Evolutionary conservation across 768 basidiomycete species (phyloP).

Genomic region (Serendipita indica): DNA sequence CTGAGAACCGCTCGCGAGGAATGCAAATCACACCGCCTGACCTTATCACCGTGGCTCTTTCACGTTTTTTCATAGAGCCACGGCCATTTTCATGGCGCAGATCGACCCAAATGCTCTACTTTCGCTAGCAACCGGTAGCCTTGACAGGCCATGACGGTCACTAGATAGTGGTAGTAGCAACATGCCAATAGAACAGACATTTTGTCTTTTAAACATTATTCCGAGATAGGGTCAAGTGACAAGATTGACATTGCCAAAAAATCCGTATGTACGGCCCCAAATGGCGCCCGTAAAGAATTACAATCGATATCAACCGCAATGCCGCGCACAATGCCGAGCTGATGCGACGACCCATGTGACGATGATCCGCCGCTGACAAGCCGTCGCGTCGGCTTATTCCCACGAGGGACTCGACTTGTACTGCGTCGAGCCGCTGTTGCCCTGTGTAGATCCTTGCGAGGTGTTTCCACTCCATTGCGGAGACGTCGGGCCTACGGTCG

Average conservation of each 20-base stretch:
- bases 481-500: constrained; percentile 9
- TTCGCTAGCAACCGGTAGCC: constrained; percentile 7
- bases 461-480: constrained; percentile 3
- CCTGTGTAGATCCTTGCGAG: neutral
- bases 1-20: neutral
- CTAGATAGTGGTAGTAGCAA: constrained; percentile 10
- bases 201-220: constrained; percentile 9
- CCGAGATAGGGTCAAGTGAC: neutral
- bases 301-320: neutral
- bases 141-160: neutral
- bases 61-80: neutral
- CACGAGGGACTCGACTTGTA: constrained; percentile 11
- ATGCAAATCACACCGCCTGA: neutral
- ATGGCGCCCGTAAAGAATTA: neutral
- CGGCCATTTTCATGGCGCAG: neutral
- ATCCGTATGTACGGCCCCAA: neutral
- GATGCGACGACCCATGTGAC: neutral
- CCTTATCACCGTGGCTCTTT: constrained; percentile 4
- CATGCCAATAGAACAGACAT: neutral
- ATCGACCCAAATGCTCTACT: neutral
- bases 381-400: constrained; percentile 4
- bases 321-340: neutral
- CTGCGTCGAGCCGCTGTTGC: constrained; percentile 5
- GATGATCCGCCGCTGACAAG: neutral
- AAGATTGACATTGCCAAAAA: neutral